Conservation (phyloP, 2,329 filamentous ascomycete species). For the Trichophyton schoenleinii region DNA sequence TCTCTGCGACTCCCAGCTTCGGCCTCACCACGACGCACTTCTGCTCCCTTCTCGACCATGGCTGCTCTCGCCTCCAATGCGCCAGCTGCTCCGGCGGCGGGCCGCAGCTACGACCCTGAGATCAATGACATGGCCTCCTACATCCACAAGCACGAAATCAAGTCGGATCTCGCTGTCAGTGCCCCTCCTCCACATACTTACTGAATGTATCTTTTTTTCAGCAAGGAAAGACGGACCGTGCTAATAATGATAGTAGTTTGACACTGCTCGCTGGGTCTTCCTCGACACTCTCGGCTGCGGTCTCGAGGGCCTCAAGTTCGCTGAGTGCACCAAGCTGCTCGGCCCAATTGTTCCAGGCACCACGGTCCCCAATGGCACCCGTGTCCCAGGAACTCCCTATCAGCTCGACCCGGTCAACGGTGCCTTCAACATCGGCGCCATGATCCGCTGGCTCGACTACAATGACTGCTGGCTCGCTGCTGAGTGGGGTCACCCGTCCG, state of each 20-base stretch:
- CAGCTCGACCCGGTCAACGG: conserved; percentile 90
- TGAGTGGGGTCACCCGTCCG: conserved; percentile 97
- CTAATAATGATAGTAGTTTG: conserved; percentile 49
- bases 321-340: conserved; percentile 88
- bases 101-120: conserved; percentile 69
- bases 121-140: conserved; percentile 92
- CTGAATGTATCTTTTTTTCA: neutral
- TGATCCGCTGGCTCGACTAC: conserved; percentile 99
- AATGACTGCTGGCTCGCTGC: conserved; percentile 99
- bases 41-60: conserved; percentile 33
- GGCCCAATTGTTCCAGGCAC: conserved; percentile 87
- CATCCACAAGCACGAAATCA: conserved; percentile 80
- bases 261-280: conserved; percentile 93
- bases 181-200: conserved; percentile 14
- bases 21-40: conserved; percentile 21
- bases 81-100: conserved; percentile 21
- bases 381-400: conserved; percentile 82
- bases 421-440: conserved; percentile 97
- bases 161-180: conserved; percentile 83
- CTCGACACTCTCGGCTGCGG: conserved; percentile 95
- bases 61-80: conserved; percentile 28
- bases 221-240: neutral
- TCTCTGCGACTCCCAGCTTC: conserved; percentile 19
- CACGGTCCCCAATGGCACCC: conserved; percentile 78
- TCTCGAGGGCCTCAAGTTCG: conserved; percentile 87